Conservation (phyloP, 768 basidiomycete genomes). For the Dentipellis fragilis region DNA sequence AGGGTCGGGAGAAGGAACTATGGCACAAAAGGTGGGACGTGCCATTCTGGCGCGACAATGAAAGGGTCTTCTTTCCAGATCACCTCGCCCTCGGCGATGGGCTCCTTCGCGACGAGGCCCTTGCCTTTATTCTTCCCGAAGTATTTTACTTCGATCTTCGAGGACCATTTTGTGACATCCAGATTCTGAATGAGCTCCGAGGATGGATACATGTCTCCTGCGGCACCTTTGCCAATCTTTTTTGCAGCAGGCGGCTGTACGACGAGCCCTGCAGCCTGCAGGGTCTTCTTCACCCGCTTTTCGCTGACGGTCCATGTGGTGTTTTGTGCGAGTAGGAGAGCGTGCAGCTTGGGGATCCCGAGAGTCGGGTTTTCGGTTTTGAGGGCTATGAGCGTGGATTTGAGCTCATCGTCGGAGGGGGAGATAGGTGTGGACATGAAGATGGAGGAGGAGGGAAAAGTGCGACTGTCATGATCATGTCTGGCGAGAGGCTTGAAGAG, state of each 20-base stretch:
- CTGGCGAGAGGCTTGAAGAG: too few relatives aligned
- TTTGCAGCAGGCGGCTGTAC: constrained; percentile 17
- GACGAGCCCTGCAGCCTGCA: constrained; percentile 47
- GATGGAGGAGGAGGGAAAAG: neutral
- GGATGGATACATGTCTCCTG: constrained; percentile 36
- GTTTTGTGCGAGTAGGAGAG: constrained; percentile 44
- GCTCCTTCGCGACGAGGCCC: constrained; percentile 64
- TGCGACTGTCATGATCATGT: neutral
- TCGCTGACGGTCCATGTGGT: constrained; percentile 77
- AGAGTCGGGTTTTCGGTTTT: constrained; percentile 49
- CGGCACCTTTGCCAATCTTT: constrained; percentile 12
- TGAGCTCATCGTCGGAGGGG: constrained; percentile 59
- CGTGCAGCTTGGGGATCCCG: constrained; percentile 66
- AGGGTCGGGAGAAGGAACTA: neutral
- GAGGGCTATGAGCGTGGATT: constrained; percentile 40
- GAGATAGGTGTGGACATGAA: constrained; percentile 4
- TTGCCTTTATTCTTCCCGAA: constrained; percentile 72
- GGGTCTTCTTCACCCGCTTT: constrained; percentile 65
- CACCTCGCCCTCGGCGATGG: constrained; percentile 60
- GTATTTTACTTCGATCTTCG: constrained; percentile 54
- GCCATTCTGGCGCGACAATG: constrained; percentile 76
- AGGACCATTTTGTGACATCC: constrained; percentile 52
- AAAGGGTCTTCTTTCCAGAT: constrained; percentile 86
- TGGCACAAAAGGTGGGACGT: constrained; percentile 12
- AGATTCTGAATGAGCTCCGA: constrained; percentile 56